phyloP scores from a whole-genome alignment of 495 filamentous ascomycete genomes.

The Penicillium tannophilum region DNA sequence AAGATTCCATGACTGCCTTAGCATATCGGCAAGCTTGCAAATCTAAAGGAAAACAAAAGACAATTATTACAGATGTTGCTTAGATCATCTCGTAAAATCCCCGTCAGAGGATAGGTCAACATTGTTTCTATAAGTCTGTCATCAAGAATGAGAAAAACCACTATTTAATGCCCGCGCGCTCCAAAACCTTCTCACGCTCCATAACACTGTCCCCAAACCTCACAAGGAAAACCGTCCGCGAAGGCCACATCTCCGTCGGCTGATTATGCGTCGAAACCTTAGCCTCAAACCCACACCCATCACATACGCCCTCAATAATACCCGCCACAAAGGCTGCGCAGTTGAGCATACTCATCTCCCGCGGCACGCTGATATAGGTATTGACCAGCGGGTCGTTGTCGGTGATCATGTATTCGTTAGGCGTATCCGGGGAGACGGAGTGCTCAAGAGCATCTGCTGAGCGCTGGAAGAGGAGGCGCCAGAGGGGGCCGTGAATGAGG shows the following conservation, averaged over 20 bases:
- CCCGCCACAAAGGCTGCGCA: slow-evolving; percentile 96
- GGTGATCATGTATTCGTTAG: slow-evolving; percentile 96
- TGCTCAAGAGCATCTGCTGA: slow-evolving; percentile 91
- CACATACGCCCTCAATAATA: slow-evolving; percentile 92
- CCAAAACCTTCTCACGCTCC: slow-evolving; percentile 80
- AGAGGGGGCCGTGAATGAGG: slow-evolving; percentile 88
- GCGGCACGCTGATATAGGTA: slow-evolving; percentile 85
- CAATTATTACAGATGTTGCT: background rate
- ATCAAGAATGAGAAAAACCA: background rate
- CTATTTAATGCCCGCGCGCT: slow-evolving; percentile 51
- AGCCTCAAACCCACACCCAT: slow-evolving; percentile 85
- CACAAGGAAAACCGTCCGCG: slow-evolving; percentile 92
- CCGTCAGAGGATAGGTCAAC: background rate
- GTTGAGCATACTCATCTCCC: slow-evolving; percentile 94
- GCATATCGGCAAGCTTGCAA: no score
- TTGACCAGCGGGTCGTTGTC: slow-evolving; percentile 98
- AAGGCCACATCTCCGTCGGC: slow-evolving; percentile 84
- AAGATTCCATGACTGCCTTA: no score
- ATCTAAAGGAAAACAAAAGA: background rate
- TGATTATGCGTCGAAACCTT: slow-evolving; percentile 92
- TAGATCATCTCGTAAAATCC: background rate
- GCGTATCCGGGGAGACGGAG: slow-evolving; percentile 72
- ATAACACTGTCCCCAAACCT: slow-evolving; percentile 86
- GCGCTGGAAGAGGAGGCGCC: slow-evolving; percentile 88
- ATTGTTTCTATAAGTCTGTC: background rate